Conservation (phyloP, 768 basidiomycete species). For the Inosperma sp. region DNA sequence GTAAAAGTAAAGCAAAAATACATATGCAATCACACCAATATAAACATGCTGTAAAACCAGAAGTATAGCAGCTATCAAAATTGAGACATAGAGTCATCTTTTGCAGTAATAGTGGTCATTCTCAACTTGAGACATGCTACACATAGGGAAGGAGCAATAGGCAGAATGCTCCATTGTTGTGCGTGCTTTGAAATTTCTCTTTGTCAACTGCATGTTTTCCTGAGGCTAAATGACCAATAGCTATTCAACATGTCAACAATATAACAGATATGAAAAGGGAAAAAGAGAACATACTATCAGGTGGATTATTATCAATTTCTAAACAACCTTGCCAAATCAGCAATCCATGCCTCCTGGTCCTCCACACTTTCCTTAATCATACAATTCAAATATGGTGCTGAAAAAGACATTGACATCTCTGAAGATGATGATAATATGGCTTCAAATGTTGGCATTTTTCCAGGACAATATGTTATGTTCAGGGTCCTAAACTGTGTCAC, state of each 20-base stretch:
- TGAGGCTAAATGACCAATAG: conserved; percentile 91
- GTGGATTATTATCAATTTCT: conserved; percentile 97
- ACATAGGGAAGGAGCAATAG: no score
- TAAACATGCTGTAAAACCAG: no score
- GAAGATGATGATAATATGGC: conserved; percentile 95
- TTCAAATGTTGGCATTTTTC: conserved; percentile 82
- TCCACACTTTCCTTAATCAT: conserved; percentile 99
- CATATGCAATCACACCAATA: no score
- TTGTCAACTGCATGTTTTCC: conserved; percentile 92
- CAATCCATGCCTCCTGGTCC: conserved; percentile 80
- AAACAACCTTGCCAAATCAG: conserved; percentile 96
- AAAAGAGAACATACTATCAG: conserved; percentile 63
- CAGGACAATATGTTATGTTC: no score
- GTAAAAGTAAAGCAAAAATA: no score
- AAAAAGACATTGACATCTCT: conserved; percentile 99
- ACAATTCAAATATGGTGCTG: conserved; percentile 93
- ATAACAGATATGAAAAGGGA: neutral
- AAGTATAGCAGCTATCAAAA: no score
- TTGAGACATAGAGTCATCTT: no score
- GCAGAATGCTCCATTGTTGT: no score
- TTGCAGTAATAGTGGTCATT: no score
- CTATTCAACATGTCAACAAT: conserved; percentile 32
- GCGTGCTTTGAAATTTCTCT: conserved; percentile 84
- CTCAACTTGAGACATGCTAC: no score
- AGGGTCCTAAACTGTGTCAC: no score